Evolutionary conservation across 2,329 filamentous ascomycete species (phyloP).

Genomic region (Venturia nashicola): DNA sequence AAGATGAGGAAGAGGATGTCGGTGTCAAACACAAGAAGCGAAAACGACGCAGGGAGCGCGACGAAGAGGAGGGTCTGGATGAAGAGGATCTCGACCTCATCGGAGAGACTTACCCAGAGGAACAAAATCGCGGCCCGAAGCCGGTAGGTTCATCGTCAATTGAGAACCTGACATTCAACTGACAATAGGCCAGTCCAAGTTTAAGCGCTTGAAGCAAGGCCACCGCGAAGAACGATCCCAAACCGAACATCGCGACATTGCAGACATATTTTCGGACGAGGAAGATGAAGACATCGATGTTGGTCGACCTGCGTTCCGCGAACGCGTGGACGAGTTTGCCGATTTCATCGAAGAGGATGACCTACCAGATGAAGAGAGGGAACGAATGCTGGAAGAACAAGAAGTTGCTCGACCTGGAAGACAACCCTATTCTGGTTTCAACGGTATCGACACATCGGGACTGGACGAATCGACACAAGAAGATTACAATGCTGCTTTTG

Average conservation of each 20-base stretch:
- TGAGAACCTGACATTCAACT: slow-evolving; percentile 6
- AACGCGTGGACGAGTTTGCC: slow-evolving; percentile 26
- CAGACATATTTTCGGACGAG: slow-evolving; percentile 92
- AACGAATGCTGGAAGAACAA: slow-evolving; percentile 68
- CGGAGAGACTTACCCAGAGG: slow-evolving; percentile 64
- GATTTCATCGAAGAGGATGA: slow-evolving; percentile 97
- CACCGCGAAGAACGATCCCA: slow-evolving; percentile 58
- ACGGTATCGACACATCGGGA: slow-evolving; percentile 66
- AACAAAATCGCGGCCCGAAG: slow-evolving; percentile 51
- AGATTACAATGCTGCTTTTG: slow-evolving; percentile 93
- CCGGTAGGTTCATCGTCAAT: slow-evolving; percentile 44
- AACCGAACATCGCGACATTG: slow-evolving; percentile 58
- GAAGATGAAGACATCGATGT: slow-evolving; percentile 56
- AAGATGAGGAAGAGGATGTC: slow-evolving; percentile 12
- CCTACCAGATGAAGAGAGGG: slow-evolving; percentile 71
- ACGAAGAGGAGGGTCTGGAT: slow-evolving; percentile 10
- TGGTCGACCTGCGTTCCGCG: neutral
- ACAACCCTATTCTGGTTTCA: slow-evolving; percentile 52
- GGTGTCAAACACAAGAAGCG: slow-evolving; percentile 5
- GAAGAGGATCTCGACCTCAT: slow-evolving; percentile 86
- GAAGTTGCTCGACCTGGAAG: slow-evolving; percentile 76
- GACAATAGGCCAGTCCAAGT: slow-evolving; percentile 53
- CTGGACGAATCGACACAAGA: slow-evolving; percentile 87
- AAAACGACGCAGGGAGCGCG: slow-evolving; percentile 11
- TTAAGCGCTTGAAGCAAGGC: slow-evolving; percentile 92